Base-by-base conservation (phyloP, 345 rosid genomes). In the Diplotaxis tenuifolia region DNA sequence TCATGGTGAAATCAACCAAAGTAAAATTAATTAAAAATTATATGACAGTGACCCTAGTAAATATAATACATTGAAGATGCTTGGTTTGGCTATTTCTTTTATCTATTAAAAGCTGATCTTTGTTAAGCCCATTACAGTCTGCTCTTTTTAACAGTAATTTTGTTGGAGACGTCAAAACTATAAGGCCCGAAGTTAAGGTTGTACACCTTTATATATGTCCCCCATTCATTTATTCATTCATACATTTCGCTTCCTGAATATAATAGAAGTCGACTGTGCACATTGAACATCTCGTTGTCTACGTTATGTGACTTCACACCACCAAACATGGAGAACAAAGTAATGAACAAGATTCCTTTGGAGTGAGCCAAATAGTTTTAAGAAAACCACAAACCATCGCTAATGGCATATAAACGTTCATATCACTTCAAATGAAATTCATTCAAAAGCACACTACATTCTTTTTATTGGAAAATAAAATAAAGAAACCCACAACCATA, bases 391-490 rank as follows among this genome's bases (percentile, higher is more conserved):
- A 49, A 52, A 61, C 34, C 62, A 62, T 52, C 23, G 54, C 62
- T 19, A 3, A n/a, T n/a, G n/a, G n/a, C n/a, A n/a, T n/a, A n/a
- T n/a, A n/a, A 65, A 65, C 28, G n/a, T 67, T 34, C 28, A 67
- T 10, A 27, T 62, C 12, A 67, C 69, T 36, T n/a, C 64, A 40
- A 59, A 68, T 28, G 32, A 19, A 61, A 42, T 62, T 50, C 56
- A 52, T 67, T 34, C 45, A 52, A 18, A 42, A 42, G 50, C 14
- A 38, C n/a, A n/a, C n/a, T n/a, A 61, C 68, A 67, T 25, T 23
- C 52, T 14, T 25, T 50, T 68, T 75, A 60, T 68, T 60, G 61
- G 25, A 74, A 42, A 28, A 8, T n/a, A n/a, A 75, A 75, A 68
- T 64, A 61, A 34, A 61, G 64, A 18, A 40, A 63, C 15, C 65